Evolutionary conservation across 2,329 filamentous ascomycete species (phyloP), one percentile per base, ranked within the genome.

Genomic region (Xylaria sp.): DNA sequence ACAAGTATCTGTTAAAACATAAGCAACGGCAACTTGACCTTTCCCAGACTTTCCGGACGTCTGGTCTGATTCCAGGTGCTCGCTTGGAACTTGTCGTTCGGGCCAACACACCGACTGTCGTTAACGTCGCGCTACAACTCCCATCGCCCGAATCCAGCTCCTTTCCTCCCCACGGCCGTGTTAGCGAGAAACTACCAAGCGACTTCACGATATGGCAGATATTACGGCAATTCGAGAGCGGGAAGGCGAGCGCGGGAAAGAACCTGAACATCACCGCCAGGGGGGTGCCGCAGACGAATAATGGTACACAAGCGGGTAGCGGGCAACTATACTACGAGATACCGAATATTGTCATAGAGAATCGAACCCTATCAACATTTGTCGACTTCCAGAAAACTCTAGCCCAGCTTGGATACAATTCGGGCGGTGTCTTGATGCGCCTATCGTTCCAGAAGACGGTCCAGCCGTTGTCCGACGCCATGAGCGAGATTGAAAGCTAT

Each of bases 11-110:
- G 25, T 81, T 99, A 65, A 98, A 96, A 92, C 84, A 94, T 79
- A 94, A 93, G 77, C 92, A 95, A 79, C 97, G 95, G 76, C 85
- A 88, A 38, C 83, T 99, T 65, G 94, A 97, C 75, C 86, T 99
- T 9, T 95, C 94, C 6, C 86, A 93, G 63, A 91, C 92, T 47
- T 93, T 94, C 77, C 90, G 95, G 54, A 88, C 95, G 31, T 91
- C 94, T 5, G 93, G 94, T 56, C 89, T 99, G 5, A 85, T 87
- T 13, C 87, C 92, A 42, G 96, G 96, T 68, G 95, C 96, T 66
- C 97, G 96, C 77, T 88, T 99, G 65, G 94, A 98, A 77, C 91
- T 99, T 56, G 91, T 97, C 25, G 90, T 93, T 76, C 90, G 91
- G 66, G 96, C 94, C 51, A 92, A 92, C 64, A 96, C 94, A 0